phyloP scores from a whole-genome alignment of 176 grass and related monocot genomes.

The Poa pratensis region DNA sequence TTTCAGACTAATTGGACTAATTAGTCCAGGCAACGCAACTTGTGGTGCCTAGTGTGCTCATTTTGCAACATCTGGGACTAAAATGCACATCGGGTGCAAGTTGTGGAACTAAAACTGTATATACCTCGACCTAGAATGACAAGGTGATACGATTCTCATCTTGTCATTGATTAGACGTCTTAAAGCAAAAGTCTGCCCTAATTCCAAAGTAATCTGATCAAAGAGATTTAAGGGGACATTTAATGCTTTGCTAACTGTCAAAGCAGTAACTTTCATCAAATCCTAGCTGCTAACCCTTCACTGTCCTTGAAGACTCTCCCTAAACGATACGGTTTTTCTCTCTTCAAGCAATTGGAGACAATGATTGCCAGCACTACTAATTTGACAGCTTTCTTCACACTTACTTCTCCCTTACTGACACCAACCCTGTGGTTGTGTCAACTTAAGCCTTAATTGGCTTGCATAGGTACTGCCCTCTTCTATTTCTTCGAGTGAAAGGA shows the following conservation, averaged over 20 bases:
- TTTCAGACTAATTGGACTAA: too few relatives aligned
- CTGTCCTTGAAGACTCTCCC: slow-evolving; percentile 28
- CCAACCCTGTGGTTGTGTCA: slow-evolving; percentile 7
- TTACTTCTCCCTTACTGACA: slow-evolving; percentile 34
- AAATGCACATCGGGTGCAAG: too few relatives aligned
- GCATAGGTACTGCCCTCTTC: not conserved
- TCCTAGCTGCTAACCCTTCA: slow-evolving; percentile 14
- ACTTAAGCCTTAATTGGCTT: slow-evolving; percentile 32
- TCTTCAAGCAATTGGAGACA: slow-evolving; percentile 38
- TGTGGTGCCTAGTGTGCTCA: too few relatives aligned
- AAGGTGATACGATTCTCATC: not conserved
- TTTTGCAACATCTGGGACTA: too few relatives aligned
- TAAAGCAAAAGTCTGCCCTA: slow-evolving; percentile 22
- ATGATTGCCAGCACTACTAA: slow-evolving; percentile 37
- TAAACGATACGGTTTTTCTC: slow-evolving; percentile 23
- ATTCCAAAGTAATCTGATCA: not conserved
- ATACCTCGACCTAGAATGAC: not conserved
- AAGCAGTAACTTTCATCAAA: slow-evolving; percentile 32
- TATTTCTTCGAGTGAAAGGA: slow-evolving; percentile 19
- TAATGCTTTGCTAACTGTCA: not conserved
- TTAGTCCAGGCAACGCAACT: too few relatives aligned
- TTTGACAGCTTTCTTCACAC: slow-evolving; percentile 36
- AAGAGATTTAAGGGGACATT: slow-evolving; percentile 1
- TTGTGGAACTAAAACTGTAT: too few relatives aligned
- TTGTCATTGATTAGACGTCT: slow-evolving; percentile 21